Percentiles rank a stretch among this genome's conserved stretches.
These are phyloP conservation scores for Xylaria flabelliformis DNA, from an alignment of 495 filamentous ascomycete species.

Conservation along the genomic window DNA sequence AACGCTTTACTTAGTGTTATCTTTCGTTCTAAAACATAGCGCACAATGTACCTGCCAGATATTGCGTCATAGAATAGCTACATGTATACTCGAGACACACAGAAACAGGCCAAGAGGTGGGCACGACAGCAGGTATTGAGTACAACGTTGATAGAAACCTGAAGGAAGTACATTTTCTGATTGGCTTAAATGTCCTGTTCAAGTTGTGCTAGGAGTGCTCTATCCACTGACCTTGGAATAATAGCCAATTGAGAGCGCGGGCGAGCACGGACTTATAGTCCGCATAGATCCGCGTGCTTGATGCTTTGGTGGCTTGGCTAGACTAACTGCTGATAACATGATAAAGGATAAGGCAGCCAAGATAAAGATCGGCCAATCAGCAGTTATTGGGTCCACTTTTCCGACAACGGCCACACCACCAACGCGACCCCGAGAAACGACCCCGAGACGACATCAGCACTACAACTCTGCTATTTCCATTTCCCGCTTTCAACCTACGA, in stretches of 20 bases:
- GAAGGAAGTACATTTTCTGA: not conserved
- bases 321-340: conserved; percentile 23
- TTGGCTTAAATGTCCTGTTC: not conserved
- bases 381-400: not conserved
- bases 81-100: not conserved
- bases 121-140: not conserved
- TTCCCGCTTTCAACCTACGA: conserved; percentile 31
- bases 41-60: not conserved
- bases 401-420: conserved; percentile 15
- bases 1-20: not conserved
- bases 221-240: conserved; percentile 2
- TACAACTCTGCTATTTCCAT: conserved; percentile 28
- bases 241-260: conserved; percentile 15
- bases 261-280: not conserved
- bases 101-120: not conserved
- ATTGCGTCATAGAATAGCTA: not conserved
- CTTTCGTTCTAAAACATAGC: not conserved
- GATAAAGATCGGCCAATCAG: conserved; percentile 17
- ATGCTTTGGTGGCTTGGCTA: conserved; percentile 1
- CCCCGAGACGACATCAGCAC: conserved; percentile 20
- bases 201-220: not conserved
- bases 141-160: not conserved
- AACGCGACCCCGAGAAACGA: conserved; percentile 15
- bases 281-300: conserved; percentile 7
- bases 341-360: conserved; percentile 24